Evolutionary conservation across 116 monocot genomes (phyloP).

Genomic region (Dioscorea cayenensis): DNA sequence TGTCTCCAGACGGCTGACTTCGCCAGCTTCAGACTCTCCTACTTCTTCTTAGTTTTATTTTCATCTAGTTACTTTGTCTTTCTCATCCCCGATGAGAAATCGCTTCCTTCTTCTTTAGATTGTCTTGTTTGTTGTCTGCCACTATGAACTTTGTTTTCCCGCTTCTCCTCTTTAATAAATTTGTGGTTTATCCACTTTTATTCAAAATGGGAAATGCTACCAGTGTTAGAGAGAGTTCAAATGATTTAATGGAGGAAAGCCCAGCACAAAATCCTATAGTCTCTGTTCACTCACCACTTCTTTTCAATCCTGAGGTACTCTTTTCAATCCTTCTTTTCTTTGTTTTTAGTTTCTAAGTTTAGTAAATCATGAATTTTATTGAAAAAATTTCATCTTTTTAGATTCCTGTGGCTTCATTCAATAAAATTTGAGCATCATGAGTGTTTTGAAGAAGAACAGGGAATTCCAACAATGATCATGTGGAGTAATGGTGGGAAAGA

Average conservation of each 20-base stretch:
- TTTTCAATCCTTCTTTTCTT: neutral
- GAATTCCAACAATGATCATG: conserved; percentile 60
- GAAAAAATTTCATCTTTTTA: conserved; percentile 5
- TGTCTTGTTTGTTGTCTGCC: too few relatives aligned
- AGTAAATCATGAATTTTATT: neutral
- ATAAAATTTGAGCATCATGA: conserved; percentile 24
- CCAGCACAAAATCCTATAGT: conserved; percentile 28
- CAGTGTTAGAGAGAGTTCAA: conserved; percentile 26
- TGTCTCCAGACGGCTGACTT: too few relatives aligned
- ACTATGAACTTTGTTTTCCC: too few relatives aligned
- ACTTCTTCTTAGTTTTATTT: too few relatives aligned
- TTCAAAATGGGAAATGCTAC: conserved; percentile 62
- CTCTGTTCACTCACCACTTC: conserved; percentile 25
- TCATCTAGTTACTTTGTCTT: too few relatives aligned
- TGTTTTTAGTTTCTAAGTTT: too few relatives aligned
- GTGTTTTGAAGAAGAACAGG: conserved; percentile 19
- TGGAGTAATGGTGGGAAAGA: conserved; percentile 62
- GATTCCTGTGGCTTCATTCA: conserved; percentile 40
- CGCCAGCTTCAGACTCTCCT: too few relatives aligned
- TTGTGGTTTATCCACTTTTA: too few relatives aligned
- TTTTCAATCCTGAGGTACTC: conserved; percentile 50
- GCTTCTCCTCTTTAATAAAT: too few relatives aligned
- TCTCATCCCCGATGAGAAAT: too few relatives aligned
- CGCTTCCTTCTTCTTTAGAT: too few relatives aligned
- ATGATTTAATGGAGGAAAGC: conserved; percentile 44